Base-by-base conservation (phyloP, 805 yeast genomes). In the Suhomyces sp. region DNA sequence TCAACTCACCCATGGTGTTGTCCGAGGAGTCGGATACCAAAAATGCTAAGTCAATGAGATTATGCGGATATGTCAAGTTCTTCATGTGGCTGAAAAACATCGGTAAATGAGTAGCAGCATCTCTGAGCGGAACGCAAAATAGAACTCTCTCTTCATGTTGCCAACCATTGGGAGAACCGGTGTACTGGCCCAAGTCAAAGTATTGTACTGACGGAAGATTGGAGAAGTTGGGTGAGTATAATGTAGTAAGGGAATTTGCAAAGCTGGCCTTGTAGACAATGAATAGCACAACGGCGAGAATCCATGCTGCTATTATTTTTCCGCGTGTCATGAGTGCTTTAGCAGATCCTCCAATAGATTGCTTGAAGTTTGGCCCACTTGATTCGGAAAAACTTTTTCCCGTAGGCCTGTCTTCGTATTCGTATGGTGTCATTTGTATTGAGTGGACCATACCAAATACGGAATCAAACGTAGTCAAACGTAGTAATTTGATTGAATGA, bases 1-100 rank as follows among this genome's bases (percentile, higher is more conserved):
- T 63, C 46, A 90, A 65, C 31, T 74, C 76, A 20, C 77, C 83
- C 77, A 90, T 72, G 11, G 97, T 91, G 51, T 84, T 80, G 61
- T 90, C 98, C 15, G 83, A 78, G 1, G 96, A 84, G 62, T 91
- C 98, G 31, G 93, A 81, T 3, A 91, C 95, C 52, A 91, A 63
- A 53, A 91, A 91, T 14, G 96, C 79, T 47, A 71, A 61, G 54
- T 88, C 97, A 33, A 88, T 81, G 36, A 86, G 69, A 51, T 82
- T 77, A 58, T 88, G 97, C 13, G 95, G 96, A 59, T 88, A 88
- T 1, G 95, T 78, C 57, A 88, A 68, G 56, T 81, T 81, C 36
- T 64, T 68, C 81, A 90, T 72, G 60, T 88, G 95, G 20, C 78
- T 74, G 54, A 88, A 90, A 51, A 90, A 87, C 86, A 88, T 81